phyloP scores from a whole-genome alignment of 2,329 filamentous ascomycete species.

The Penicillium sp. region DNA sequence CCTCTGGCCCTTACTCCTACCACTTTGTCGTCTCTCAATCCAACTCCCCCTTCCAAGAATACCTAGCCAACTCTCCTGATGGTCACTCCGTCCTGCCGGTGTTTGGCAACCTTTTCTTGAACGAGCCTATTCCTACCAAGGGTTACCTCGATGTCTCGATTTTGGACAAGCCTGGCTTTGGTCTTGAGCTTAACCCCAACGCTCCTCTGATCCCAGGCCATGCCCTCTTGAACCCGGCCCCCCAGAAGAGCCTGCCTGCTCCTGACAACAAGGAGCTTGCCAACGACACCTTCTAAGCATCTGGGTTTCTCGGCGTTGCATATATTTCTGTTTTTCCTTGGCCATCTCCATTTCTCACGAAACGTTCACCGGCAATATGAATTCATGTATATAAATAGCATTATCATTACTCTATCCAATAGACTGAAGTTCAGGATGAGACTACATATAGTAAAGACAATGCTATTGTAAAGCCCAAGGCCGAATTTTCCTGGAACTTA shows the following conservation, averaged over 20 bases:
- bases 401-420: conserved; percentile 10
- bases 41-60: conserved; percentile 94
- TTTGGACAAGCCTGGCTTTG: conserved; percentile 87
- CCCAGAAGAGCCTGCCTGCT: conserved; percentile 45
- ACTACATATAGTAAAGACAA: not conserved
- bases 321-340: conserved; percentile 1
- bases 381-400: conserved; percentile 22
- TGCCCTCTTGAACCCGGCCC: conserved; percentile 69
- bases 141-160: conserved; percentile 77
- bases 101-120: conserved; percentile 85
- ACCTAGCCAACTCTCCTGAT: conserved; percentile 88
- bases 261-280: conserved; percentile 26
- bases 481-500: not conserved
- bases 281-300: conserved; percentile 20
- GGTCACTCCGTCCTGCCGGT: conserved; percentile 87
- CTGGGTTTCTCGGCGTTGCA: conserved; percentile 1
- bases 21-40: conserved; percentile 93
- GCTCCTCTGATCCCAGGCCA: conserved; percentile 76
- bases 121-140: conserved; percentile 83
- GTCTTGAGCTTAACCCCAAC: conserved; percentile 78
- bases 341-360: not conserved
- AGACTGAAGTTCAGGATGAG: conserved; percentile 10
- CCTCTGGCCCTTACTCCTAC: conserved; percentile 90
- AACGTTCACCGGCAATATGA: not conserved
- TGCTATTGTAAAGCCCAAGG: not conserved